Base-by-base conservation (phyloP, 495 filamentous ascomycete species). In the Penicillium waksmanii region DNA sequence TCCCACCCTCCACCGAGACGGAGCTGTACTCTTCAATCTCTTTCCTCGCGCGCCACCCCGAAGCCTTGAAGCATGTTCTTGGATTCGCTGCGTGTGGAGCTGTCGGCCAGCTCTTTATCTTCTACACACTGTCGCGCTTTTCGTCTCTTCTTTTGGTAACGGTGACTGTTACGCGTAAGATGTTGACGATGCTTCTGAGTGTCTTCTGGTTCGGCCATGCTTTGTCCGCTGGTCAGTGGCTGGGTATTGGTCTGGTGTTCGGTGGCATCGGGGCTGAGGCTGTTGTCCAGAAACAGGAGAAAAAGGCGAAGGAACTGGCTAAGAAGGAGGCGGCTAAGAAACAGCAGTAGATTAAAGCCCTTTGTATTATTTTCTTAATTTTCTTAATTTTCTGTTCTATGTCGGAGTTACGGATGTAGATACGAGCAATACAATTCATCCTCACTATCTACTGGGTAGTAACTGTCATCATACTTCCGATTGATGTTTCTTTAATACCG, bases 141-240 rank as follows among this genome's bases (percentile, higher is more conserved):
- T 95, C 91, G 35, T 93, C 89, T 9, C 80, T 98, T 56, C 82
- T 98, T 51, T 86, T 98, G 27, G 95, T 97, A 12, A 98, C 95
- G 10, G 92, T 98, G 0, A 98, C 93, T 2, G 95, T 98, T 11
- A 98, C 95, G 46, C 82, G 95, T 62, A 98, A 98, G 79, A 98
- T 98, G 96, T 82, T 97, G 69, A 97, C 93, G 58, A 98, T 98
- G 95, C 89, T 98, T 60, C 82, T 98, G 44, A 94, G 89, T 59
- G 95, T 98, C 25, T 79, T 98, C 53, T 92, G 90, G 80, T 98
- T 97, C 74, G 95, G 96, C 31, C 96, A 98, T 71, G 83, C 82
- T 52, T 79, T 98, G 53, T 88, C 83, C 19, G 73, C 79, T 36
- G 96, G 93, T 80, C 95, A 98, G 77, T 92, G 92, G 90, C 78